These are phyloP conservation scores for Mycosphaerelloides madeirae DNA, from an alignment of 2,329 filamentous ascomycete species.

Conservation along the genomic window DNA sequence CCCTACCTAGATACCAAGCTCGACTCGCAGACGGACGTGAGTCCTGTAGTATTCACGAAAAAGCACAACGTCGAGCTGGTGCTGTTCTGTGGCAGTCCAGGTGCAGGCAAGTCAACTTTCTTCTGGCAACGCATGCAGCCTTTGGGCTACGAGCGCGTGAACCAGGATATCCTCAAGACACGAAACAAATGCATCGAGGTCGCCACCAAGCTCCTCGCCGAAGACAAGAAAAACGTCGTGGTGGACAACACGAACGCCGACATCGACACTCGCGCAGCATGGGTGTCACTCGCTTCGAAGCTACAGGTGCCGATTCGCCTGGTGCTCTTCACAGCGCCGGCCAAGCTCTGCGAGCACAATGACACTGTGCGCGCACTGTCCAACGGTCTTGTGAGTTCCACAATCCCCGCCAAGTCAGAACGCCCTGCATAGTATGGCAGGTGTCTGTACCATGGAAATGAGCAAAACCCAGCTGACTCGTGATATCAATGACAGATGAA, in stretches of 20 bases:
- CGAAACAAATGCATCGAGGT: slow-evolving; percentile 64
- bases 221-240: slow-evolving; percentile 63
- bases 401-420: too few species aligned
- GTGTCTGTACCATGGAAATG: not conserved
- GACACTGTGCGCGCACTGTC: slow-evolving; percentile 72
- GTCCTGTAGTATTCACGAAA: slow-evolving; percentile 48
- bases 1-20: slow-evolving; percentile 43
- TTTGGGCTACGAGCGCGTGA: slow-evolving; percentile 76
- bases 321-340: slow-evolving; percentile 72
- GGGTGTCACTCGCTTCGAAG: slow-evolving; percentile 69
- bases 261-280: slow-evolving; percentile 67
- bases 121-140: slow-evolving; percentile 74
- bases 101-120: slow-evolving; percentile 87
- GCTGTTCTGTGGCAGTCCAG: slow-evolving; percentile 82
- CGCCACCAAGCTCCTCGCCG: slow-evolving; percentile 60
- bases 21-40: slow-evolving; percentile 29
- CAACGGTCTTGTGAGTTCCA: slow-evolving; percentile 27
- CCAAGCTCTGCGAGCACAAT: slow-evolving; percentile 75
- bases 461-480: too few species aligned
- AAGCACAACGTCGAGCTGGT: slow-evolving; percentile 68
- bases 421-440: slow-evolving; percentile 8
- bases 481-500: slow-evolving; percentile 55
- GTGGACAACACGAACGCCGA: slow-evolving; percentile 97
- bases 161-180: slow-evolving; percentile 83
- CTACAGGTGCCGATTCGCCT: slow-evolving; percentile 73